Evolutionary conservation across 768 basidiomycete species (phyloP).

Genomic region (Auricularia sp.): DNA sequence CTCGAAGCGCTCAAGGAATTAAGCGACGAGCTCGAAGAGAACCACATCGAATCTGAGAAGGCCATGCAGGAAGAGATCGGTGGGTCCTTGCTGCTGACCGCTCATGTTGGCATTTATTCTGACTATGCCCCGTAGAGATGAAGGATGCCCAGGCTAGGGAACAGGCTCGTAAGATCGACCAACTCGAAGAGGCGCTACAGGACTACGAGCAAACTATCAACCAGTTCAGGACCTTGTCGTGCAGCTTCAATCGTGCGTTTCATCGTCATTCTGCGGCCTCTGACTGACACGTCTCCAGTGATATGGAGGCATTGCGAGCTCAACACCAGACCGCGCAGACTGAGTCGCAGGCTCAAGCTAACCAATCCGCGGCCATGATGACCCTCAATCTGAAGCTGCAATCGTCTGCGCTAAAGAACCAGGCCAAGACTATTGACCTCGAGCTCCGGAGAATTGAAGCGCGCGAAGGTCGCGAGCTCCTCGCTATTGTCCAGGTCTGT

Average conservation of each 20-base stretch:
- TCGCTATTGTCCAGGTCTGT: slow-evolving; percentile 70
- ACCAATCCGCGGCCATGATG: slow-evolving; percentile 88
- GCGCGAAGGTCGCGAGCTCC: slow-evolving; percentile 66
- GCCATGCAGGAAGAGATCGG: slow-evolving; percentile 82
- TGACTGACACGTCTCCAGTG: slow-evolving; percentile 36
- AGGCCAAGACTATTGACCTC: slow-evolving; percentile 79
- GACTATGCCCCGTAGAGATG: slow-evolving; percentile 32
- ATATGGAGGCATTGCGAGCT: slow-evolving; percentile 72
- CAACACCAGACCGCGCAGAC: slow-evolving; percentile 78
- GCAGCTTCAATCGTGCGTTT: slow-evolving; percentile 62
- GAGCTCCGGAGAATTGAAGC: slow-evolving; percentile 83
- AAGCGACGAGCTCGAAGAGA: slow-evolving; percentile 94
- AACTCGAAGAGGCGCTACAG: slow-evolving; percentile 66
- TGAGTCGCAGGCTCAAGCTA: slow-evolving; percentile 72
- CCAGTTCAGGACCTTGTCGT: slow-evolving; percentile 91
- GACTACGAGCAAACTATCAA: slow-evolving; percentile 82
- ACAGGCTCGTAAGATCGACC: slow-evolving; percentile 48
- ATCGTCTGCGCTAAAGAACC: slow-evolving; percentile 81
- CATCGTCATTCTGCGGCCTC: neutral
- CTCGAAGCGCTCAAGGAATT: slow-evolving; percentile 93
- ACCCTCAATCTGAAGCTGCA: slow-evolving; percentile 92
- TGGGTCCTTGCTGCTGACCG: slow-evolving; percentile 23
- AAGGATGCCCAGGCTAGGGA: slow-evolving; percentile 67
- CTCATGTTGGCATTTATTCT: neutral
- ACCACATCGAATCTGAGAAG: slow-evolving; percentile 89